Base-by-base conservation (phyloP, 2,329 filamentous ascomycete species). In the Xylariomycetidae sp. region DNA sequence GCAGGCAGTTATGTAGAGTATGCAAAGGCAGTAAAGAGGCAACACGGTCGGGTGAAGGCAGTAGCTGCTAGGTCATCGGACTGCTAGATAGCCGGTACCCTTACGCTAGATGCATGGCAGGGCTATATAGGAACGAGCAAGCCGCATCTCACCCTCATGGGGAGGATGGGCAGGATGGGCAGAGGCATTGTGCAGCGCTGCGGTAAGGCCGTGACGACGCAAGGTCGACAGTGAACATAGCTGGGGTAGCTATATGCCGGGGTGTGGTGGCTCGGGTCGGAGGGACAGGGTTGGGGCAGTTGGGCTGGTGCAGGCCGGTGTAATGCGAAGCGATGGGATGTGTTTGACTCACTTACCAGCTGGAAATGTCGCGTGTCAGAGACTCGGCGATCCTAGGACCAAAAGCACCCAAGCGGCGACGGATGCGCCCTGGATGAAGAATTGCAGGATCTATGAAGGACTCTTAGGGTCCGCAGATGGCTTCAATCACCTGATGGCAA, bases 401-500 rank as follows among this genome's bases (percentile, higher is more conserved):
- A 20, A 37, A 43, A 36, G 38, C 32, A 23, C 44, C 32, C 37
- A 34, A 40, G 27, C 34, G 42, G 37, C 32, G 23, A 29, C 27
- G 38, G 34, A 31, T 40, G 35, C 42, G 37, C 43, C 48, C 47
- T 57, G 52, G 57, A 59, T 53, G 54, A 57, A 39, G 51, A 43
- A 40, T 42, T 34, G 34, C 40, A 49, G 33, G 46, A 45, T 44
- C 34, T 47, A n/a, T n/a, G n/a, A n/a, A n/a, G n/a, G n/a, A 49
- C 49, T 54, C 60, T 57, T 53, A 50, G 49, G 44, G 47, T 65
- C 63, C 63, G 65, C 65, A 68, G 65, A 46, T 38, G 43, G 48
- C 37, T 39, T 48, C 40, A 58, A 71, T 75, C 72, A 75, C 68
- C 69, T 73, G 72, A 74, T 61, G 46, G 47, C 39, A 38, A 39